A percentile compares a stretch with the other conserved stretches of the same genome.
Evolutionary conservation across 208 protist genomes (phyloP).

Genomic region (Leishmania arabica): DNA sequence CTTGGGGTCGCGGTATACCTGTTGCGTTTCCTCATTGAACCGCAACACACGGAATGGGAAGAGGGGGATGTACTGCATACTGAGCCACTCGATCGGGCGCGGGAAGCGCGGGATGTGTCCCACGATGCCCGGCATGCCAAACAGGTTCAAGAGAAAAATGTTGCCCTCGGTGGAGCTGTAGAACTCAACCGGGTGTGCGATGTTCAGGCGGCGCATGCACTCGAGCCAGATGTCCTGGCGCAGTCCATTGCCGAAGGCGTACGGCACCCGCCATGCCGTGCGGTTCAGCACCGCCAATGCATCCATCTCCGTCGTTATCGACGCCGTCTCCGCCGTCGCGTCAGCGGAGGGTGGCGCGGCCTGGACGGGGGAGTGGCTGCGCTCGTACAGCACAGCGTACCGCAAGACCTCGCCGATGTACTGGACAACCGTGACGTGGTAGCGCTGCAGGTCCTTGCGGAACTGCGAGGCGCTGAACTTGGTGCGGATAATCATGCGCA

Average conservation of each 20-base stretch:
- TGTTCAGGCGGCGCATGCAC: slow-evolving; percentile 49
- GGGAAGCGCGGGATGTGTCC: slow-evolving; percentile 65
- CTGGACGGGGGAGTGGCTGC: slow-evolving; percentile 13
- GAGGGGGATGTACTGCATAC: slow-evolving; percentile 39
- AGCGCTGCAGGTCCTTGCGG: slow-evolving; percentile 56
- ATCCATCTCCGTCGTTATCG: slow-evolving; percentile 9
- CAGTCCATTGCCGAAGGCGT: slow-evolving; percentile 91
- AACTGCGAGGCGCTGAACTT: slow-evolving; percentile 78
- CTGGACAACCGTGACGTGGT: slow-evolving; percentile 80
- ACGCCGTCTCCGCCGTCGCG: neutral
- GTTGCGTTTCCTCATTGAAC: slow-evolving; percentile 50
- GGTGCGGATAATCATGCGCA: slow-evolving; percentile 63
- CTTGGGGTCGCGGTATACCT: slow-evolving; percentile 48
- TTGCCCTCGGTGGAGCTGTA: slow-evolving; percentile 91
- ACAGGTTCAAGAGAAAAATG: slow-evolving; percentile 67
- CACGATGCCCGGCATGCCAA: slow-evolving; percentile 49
- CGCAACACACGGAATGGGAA: slow-evolving; percentile 53
- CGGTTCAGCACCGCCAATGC: slow-evolving; percentile 16
- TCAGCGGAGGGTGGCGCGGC: neutral
- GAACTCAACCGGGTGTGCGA: slow-evolving; percentile 76
- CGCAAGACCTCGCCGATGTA: slow-evolving; percentile 94
- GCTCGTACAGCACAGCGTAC: slow-evolving; percentile 68
- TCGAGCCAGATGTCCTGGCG: slow-evolving; percentile 85
- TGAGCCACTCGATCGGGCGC: slow-evolving; percentile 30
- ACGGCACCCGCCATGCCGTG: slow-evolving; percentile 57